phyloP scores from a whole-genome alignment of 768 basidiomycete genomes.

The Tephrocybe sp. region DNA sequence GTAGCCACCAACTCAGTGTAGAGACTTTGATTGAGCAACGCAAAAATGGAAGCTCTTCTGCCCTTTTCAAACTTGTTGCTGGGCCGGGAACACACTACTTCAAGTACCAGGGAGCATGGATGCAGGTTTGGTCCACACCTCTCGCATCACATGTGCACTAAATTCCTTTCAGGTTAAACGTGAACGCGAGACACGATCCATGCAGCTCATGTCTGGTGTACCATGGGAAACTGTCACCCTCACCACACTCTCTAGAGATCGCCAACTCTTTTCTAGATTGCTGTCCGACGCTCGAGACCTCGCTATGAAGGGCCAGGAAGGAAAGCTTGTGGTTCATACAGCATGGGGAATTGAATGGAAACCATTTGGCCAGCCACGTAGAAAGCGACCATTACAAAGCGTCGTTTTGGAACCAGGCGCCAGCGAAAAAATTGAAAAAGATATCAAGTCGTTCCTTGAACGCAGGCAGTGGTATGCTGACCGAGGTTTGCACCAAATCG shows the following conservation, averaged over 20 bases:
- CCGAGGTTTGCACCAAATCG: conserved; percentile 57
- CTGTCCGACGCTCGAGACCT: conserved; percentile 88
- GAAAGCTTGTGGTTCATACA: conserved; percentile 93
- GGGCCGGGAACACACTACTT: conserved; percentile 95
- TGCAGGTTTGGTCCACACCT: conserved; percentile 62
- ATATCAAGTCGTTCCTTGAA: conserved; percentile 78
- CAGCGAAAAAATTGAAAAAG: conserved; percentile 79
- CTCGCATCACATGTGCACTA: conserved; percentile 1
- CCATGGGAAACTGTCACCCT: conserved; percentile 98
- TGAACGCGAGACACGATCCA: conserved; percentile 89
- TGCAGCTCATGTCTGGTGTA: conserved; percentile 85
- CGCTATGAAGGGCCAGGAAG: conserved; percentile 83
- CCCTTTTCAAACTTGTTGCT: conserved; percentile 89
- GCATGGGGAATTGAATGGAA: conserved; percentile 97
- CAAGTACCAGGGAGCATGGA: conserved; percentile 88
- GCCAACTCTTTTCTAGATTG: conserved; percentile 72
- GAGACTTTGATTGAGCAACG: conserved; percentile 88
- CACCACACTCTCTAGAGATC: conserved; percentile 87
- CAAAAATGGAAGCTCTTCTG: conserved; percentile 88
- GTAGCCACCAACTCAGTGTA: conserved; percentile 91
- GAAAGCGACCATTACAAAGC: conserved; percentile 81
- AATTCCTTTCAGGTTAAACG: conserved; percentile 70
- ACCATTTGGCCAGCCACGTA: conserved; percentile 89
- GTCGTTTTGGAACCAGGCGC: conserved; percentile 84
- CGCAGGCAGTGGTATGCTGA: conserved; percentile 95